These are phyloP conservation scores for Monosporascus sp. DNA, from an alignment of 2,329 filamentous ascomycete genomes.

Conservation along the genomic window DNA sequence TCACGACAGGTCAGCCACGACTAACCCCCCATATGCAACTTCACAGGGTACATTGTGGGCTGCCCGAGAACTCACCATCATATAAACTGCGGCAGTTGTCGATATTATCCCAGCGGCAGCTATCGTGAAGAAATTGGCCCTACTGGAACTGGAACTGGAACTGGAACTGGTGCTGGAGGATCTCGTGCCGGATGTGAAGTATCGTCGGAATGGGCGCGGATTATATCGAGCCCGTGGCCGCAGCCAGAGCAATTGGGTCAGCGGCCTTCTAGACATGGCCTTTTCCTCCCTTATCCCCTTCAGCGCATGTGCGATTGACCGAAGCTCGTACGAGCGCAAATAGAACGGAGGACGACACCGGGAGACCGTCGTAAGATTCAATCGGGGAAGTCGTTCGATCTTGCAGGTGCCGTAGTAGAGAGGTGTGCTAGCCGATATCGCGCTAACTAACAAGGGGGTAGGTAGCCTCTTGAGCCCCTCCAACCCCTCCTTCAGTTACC, in stretches of 20 bases:
- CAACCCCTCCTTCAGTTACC: too few species aligned
- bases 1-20: constrained; percentile 9
- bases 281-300: neutral
- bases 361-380: too few species aligned
- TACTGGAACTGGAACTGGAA: constrained; percentile 4
- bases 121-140: constrained; percentile 10
- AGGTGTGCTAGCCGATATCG: too few species aligned
- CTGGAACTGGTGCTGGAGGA: constrained; percentile 1
- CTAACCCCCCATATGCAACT: neutral
- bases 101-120: constrained; percentile 12
- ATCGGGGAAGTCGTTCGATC: too few species aligned
- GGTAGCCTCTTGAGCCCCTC: too few species aligned
- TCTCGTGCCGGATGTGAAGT: constrained; percentile 14
- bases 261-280: constrained; percentile 18
- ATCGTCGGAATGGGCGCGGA: constrained; percentile 12
- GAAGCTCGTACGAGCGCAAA: neutral
- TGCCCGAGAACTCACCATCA: constrained; percentile 16
- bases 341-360: neutral
- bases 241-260: constrained; percentile 15
- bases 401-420: too few species aligned
- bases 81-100: constrained; percentile 14
- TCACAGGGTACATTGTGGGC: constrained; percentile 1
- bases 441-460: too few species aligned
- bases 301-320: neutral
- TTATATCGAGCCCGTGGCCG: constrained; percentile 14